Conservation (phyloP, 495 filamentous ascomycete species). For the Pyrenula aspistea region DNA sequence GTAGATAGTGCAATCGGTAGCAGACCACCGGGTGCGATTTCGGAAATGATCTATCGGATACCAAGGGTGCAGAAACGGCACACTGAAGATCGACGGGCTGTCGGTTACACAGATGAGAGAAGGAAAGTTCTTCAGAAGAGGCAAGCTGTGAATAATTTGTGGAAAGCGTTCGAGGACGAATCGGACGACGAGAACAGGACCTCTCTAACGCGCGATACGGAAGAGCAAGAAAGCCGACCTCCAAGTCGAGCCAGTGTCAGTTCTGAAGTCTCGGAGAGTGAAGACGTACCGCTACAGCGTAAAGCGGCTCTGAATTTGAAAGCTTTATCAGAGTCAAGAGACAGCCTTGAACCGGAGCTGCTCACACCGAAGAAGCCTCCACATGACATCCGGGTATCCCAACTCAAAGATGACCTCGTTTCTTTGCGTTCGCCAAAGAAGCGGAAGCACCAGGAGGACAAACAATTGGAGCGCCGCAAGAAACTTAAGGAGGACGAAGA, state of each 20-base stretch:
- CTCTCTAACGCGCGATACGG: slow-evolving; percentile 57
- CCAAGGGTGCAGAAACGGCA: slow-evolving; percentile 60
- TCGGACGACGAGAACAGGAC: slow-evolving; percentile 47
- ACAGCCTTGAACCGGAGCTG: not conserved
- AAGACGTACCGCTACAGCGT: slow-evolving; percentile 27
- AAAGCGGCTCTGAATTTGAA: not conserved
- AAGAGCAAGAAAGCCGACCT: slow-evolving; percentile 72
- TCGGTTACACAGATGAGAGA: slow-evolving; percentile 65
- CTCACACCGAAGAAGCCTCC: not conserved
- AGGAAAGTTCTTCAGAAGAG: slow-evolving; percentile 47
- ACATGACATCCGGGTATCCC: not conserved
- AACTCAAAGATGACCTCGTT: slow-evolving; percentile 4
- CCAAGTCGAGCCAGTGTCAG: slow-evolving; percentile 64
- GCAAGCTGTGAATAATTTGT: slow-evolving; percentile 40
- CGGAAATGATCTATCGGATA: slow-evolving; percentile 44
- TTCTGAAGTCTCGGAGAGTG: slow-evolving; percentile 49
- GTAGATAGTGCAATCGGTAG: slow-evolving; percentile 13
- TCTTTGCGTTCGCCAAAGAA: slow-evolving; percentile 43
- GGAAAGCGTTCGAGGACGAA: slow-evolving; percentile 47
- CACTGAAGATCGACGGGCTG: slow-evolving; percentile 45
- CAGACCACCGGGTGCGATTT: slow-evolving; percentile 20
- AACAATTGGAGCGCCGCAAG: slow-evolving; percentile 51
- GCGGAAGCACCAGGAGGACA: slow-evolving; percentile 48
- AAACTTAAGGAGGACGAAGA: slow-evolving; percentile 67
- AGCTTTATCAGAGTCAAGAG: not conserved